phyloP scores from a whole-genome alignment of 2,329 filamentous ascomycete species.

The Botrytis medusae region DNA sequence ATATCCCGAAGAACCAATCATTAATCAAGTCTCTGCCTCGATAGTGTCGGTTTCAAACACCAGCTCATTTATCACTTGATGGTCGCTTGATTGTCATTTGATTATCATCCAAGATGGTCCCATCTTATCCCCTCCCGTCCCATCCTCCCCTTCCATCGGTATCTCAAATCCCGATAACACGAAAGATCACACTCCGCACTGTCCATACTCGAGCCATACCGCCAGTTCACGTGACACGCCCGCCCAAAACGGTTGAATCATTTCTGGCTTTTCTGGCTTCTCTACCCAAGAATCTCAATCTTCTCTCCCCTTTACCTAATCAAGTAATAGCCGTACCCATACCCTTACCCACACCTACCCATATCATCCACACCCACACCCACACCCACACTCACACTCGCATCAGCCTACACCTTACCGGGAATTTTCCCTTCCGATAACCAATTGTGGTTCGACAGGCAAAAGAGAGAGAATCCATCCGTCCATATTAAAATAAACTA shows the following conservation, averaged over 20 bases:
- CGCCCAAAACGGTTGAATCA: neutral
- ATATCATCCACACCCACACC: too few species aligned
- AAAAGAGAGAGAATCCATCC: neutral
- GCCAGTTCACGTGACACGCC: neutral
- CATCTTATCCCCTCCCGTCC: neutral
- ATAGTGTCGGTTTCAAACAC: neutral
- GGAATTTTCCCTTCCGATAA: neutral
- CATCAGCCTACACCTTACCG: neutral
- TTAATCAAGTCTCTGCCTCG: too few species aligned
- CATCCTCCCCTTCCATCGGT: neutral
- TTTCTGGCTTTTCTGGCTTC: too few species aligned
- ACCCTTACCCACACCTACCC: too few species aligned
- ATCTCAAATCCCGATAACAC: conserved; percentile 2
- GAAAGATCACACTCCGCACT: neutral
- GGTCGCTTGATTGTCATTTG: too few species aligned
- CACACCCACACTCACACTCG: too few species aligned
- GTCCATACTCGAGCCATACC: neutral
- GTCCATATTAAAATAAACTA: neutral
- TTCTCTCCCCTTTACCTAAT: neutral
- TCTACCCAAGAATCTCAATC: neutral
- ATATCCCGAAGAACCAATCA: neutral
- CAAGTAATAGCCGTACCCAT: neutral
- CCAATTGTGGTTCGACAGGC: conserved; percentile 26
- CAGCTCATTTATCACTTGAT: neutral
- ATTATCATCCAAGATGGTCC: neutral